A percentile compares a stretch with the other conserved stretches of the same genome.
phyloP scores from a whole-genome alignment of 2,329 filamentous ascomycete genomes.

The Ascochyta viciae-villosae region DNA sequence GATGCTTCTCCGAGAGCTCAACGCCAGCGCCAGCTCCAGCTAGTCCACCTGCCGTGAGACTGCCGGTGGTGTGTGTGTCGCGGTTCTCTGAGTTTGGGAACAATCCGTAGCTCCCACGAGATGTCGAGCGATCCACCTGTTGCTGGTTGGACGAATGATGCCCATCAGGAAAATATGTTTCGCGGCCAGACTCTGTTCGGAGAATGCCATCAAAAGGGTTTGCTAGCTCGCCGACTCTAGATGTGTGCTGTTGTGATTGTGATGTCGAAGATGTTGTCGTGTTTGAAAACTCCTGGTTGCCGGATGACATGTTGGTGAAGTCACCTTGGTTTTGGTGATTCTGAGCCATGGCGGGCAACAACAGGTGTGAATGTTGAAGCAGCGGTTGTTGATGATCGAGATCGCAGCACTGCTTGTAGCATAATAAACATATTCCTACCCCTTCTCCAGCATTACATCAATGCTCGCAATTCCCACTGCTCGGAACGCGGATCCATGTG shows the following conservation, averaged over 20 bases:
- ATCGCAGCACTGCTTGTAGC: conserved; percentile 8
- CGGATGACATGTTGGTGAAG: conserved; percentile 16
- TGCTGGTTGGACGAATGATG: conserved; percentile 10
- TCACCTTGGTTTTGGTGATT: conserved; percentile 17
- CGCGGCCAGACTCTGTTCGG: conserved; percentile 37
- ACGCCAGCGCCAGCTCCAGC: conserved; percentile 10
- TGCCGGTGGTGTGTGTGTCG: not conserved
- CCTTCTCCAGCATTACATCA: conserved; percentile 11
- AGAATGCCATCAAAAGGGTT: conserved; percentile 24
- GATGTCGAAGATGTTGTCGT: conserved; percentile 3
- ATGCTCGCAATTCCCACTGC: conserved; percentile 5
- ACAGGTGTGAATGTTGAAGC: conserved; percentile 10
- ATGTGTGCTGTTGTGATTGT: conserved; percentile 10
- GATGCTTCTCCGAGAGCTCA: not conserved
- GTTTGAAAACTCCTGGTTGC: conserved; percentile 6
- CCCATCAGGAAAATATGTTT: conserved; percentile 41
- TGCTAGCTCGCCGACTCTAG: not conserved
- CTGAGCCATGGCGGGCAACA: conserved; percentile 24
- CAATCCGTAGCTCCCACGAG: conserved; percentile 8
- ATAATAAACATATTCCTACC: conserved; percentile 9
- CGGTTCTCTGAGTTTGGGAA: conserved; percentile 10
- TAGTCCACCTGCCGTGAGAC: conserved; percentile 4
- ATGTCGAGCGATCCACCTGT: conserved; percentile 1
- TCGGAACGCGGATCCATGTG: conserved; percentile 17
- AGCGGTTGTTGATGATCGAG: not conserved